phyloP scores from a whole-genome alignment of 1,284 basidiomycete genomes.

The Papiliotrema terrestris region DNA sequence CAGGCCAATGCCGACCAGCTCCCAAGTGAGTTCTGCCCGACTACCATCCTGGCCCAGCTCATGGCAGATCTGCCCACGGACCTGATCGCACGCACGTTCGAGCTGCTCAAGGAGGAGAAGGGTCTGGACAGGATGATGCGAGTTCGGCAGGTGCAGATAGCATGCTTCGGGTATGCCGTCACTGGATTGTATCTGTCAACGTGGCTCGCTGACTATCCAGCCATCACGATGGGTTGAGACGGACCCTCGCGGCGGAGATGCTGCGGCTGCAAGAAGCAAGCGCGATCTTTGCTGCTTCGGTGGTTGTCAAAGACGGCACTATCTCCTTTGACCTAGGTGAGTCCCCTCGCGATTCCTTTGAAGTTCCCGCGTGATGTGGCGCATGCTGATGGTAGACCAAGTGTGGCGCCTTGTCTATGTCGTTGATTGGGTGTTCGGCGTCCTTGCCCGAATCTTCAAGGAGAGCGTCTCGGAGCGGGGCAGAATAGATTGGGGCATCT shows the following conservation, averaged over 20 bases:
- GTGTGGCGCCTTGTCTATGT: slow-evolving; percentile 36
- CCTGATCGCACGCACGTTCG: too few relatives aligned
- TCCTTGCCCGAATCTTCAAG: slow-evolving; percentile 24
- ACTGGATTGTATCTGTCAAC: too few relatives aligned
- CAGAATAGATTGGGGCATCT: slow-evolving; percentile 22
- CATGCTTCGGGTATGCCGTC: slow-evolving; percentile 24
- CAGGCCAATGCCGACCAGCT: too few relatives aligned
- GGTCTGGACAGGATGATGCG: slow-evolving; percentile 13
- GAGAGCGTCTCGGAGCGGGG: slow-evolving; percentile 24
- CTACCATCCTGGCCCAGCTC: too few relatives aligned
- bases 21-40: too few relatives aligned
- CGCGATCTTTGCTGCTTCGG: slow-evolving; percentile 25
- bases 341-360: slow-evolving; percentile 1
- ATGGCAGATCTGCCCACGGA: too few relatives aligned
- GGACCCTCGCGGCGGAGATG: slow-evolving; percentile 25
- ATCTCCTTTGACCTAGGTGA: slow-evolving; percentile 35
- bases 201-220: too few relatives aligned
- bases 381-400: slow-evolving; percentile 24
- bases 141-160: slow-evolving; percentile 29
- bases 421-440: slow-evolving; percentile 31
- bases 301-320: slow-evolving; percentile 14
- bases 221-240: slow-evolving; percentile 16
- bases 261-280: slow-evolving; percentile 31
- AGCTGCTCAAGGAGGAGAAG: not conserved
- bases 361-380: not conserved